Base-by-base conservation (phyloP, 2,329 filamentous ascomycete genomes). In the Byssoonygena ceratinophila region DNA sequence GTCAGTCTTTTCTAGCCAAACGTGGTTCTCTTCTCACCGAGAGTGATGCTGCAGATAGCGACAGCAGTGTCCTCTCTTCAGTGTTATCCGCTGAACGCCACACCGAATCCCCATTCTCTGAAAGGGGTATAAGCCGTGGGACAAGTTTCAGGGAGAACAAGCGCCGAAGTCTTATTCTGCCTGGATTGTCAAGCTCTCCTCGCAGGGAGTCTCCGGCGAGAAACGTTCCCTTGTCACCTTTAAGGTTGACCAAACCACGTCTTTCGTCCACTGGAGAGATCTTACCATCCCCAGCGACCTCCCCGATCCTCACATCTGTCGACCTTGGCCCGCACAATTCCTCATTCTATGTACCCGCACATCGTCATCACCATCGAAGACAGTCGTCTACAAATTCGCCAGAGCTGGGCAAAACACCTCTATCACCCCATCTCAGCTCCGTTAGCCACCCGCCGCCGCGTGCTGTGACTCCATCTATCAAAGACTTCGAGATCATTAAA, bases 401-500 rank as follows among this genome's bases (percentile, higher is more conserved):
- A 1, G 79, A 80, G 63, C 78, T 75, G 20, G 68, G 75, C 12
- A 74, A 81, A 59, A 82, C 83, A 14, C 88, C 91, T 0, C 77
- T 86, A 1, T 98, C 92, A 4, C 92, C 92, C 4, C 82, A 89
- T 22, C 69, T 97, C 47, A 81, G 79, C 45, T 84, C 87, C 2
- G 84, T 85, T 18, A 83, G 82, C 36, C 86, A 90, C 27, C 86
- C 85, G 1, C 89, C 94, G 66, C 87, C 89, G 46, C 84, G 89
- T 54, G 88, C 91, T 27, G 84, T 91, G 1, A 87, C 92, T 2
- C 89, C 91, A 6, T 98, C 94, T 0, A 98, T 98, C 72, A 97
- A 97, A 62, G 92, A 98, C 64, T 98, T 98, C 61, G 92, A 98
- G 67, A 95, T 98, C 60, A 95, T 98, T 72, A 98, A 98, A 65